A percentile compares a stretch with the other conserved stretches of the same genome.
These are phyloP conservation scores for Pythium inflatum DNA, from an alignment of 352 stramenopile genomes.

Conservation along the genomic window DNA sequence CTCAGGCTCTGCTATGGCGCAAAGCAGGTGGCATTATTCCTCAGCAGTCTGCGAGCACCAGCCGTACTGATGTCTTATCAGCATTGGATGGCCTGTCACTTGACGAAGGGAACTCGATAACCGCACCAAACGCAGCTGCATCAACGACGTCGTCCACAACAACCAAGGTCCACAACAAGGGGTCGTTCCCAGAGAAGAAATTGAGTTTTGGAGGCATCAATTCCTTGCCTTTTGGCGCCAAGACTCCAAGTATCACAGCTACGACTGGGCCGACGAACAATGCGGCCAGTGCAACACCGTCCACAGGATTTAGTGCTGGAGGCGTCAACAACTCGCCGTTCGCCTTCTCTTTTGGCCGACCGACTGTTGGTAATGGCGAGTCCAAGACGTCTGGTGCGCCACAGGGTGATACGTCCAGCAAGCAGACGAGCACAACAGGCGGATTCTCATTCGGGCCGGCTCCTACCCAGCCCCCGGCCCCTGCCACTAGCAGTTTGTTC, in stretches of 20 bases:
- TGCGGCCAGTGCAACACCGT: too few species aligned
- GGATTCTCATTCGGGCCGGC: constrained; percentile 32
- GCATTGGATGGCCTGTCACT: not conserved
- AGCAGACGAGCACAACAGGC: not conserved
- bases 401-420: constrained; percentile 1
- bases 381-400: constrained; percentile 19
- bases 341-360: not conserved
- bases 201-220: too few species aligned
- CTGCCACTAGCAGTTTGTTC: constrained; percentile 48
- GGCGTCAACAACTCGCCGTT: constrained; percentile 3
- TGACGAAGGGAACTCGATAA: not conserved
- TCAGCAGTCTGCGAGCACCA: not conserved
- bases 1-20: not conserved
- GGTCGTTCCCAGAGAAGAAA: not conserved
- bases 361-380: not conserved
- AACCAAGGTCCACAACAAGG: not conserved
- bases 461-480: constrained; percentile 32
- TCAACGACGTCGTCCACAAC: not conserved
- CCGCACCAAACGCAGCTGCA: too few species aligned
- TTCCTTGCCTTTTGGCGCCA: too few species aligned
- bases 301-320: too few species aligned
- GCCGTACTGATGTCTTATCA: not conserved
- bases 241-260: too few species aligned
- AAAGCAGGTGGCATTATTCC: not conserved
- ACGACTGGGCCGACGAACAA: too few species aligned